Base-by-base conservation (phyloP, 1,284 basidiomycete species). In the Kwoniella shivajii region DNA sequence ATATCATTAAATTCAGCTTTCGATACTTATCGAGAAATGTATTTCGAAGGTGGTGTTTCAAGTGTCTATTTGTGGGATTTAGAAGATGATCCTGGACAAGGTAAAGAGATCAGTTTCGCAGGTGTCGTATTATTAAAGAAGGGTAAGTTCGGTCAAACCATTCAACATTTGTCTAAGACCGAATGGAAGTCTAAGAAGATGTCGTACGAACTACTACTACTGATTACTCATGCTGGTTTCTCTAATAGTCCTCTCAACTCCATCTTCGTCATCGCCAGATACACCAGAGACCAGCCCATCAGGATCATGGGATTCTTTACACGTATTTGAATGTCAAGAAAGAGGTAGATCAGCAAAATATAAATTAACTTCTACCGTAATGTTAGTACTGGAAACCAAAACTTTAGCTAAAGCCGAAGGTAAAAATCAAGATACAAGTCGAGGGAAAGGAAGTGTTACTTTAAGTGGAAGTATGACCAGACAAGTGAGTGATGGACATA, bases 21-120 rank as follows among this genome's bases (percentile, higher is more conserved):
- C 70, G 93, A 97, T 74, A 93, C 92, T 2, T 99, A 99, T 76
- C 86, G 94, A 43, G 93, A 98, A 78, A 86, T 98, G 91, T 99
- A 99, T 82, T 97, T 86, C 78, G 95, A 98, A 77, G 93, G 94
- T 5, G 96, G 96, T 4, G 87, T 92, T 1, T 96, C 93, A n/a
- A 93, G 90, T 18, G 95, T 96, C 16, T 99, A 96, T 78, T 85
- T 99, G 11, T 99, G 96, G 96, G 96, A 99, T 73, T 82, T 95
- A 20, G 94, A 97, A 56, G 93, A 96, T 64, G 91, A 92, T 22
- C 54, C 64, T 0, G 59, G 50, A 16, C 63, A 60, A 6, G 67
- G 67, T 3, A 72, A 71, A 56, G 78, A 77, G 38, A 75, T 77
- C 54, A 61, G 61, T 45, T 99, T 98, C 78, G 96, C 96, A 4